Percentiles rank a stretch among this genome's conserved stretches.
These are phyloP conservation scores for Auricularia sp. DNA, from an alignment of 768 basidiomycete genomes.

Conservation along the genomic window DNA sequence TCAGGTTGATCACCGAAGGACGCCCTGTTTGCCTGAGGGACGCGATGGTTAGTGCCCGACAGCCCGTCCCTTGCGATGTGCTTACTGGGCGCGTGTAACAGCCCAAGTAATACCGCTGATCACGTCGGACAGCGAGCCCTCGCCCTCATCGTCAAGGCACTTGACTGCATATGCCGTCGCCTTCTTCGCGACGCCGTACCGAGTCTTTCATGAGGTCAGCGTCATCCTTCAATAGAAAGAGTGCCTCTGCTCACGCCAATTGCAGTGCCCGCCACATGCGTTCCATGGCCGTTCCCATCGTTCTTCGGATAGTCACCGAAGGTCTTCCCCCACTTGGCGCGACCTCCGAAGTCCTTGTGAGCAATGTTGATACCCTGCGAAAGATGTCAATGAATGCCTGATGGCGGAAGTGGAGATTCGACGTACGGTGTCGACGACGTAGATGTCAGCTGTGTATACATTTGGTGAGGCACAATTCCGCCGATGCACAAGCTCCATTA, in stretches of 20 bases:
- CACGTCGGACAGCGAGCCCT: constrained; percentile 6
- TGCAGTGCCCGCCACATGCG: constrained; percentile 10
- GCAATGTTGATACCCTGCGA: not conserved
- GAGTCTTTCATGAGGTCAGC: constrained; percentile 4
- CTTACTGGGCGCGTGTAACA: not conserved
- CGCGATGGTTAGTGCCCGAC: not conserved
- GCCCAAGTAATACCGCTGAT: constrained; percentile 13
- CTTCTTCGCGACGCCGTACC: constrained; percentile 10
- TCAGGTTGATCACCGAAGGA: constrained; percentile 10
- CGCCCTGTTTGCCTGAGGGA: not conserved
- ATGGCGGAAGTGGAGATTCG: not conserved
- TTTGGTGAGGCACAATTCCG: not conserved
- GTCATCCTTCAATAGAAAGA: not conserved
- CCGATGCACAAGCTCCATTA: not conserved
- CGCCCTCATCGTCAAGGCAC: constrained; percentile 8
- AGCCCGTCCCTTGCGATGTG: not conserved
- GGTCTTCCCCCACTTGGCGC: constrained; percentile 9
- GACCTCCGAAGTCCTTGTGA: constrained; percentile 4
- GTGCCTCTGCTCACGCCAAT: not conserved
- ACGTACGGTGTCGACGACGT: not conserved
- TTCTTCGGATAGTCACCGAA: constrained; percentile 1
- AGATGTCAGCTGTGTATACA: not conserved
- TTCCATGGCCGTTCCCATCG: constrained; percentile 10
- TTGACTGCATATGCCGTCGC: constrained; percentile 11
- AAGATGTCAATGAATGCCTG: not conserved